Evolutionary conservation across 2,329 filamentous ascomycete genomes (phyloP).

Genomic region (Penicillium sp.): DNA sequence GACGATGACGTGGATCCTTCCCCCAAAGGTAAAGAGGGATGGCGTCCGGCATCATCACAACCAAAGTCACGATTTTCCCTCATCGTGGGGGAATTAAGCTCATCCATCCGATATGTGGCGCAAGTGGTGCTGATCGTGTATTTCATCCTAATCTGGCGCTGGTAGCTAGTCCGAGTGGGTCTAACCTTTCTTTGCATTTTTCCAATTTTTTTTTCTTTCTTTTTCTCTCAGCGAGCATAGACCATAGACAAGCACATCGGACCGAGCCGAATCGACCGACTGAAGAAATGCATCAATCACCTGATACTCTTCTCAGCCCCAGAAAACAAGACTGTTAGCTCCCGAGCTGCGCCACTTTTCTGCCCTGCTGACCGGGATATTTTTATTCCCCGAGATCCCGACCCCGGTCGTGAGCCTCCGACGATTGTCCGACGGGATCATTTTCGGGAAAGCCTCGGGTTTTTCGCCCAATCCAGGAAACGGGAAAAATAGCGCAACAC

Average conservation of each 20-base stretch:
- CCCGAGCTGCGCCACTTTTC: not conserved
- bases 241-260: constrained; percentile 10
- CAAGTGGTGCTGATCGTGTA: constrained; percentile 68
- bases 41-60: constrained; percentile 21
- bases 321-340: not conserved
- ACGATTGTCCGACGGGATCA: constrained; percentile 13
- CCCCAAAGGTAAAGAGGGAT: constrained; percentile 33
- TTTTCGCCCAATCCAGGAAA: constrained; percentile 17
- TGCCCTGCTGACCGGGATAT: not conserved
- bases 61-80: constrained; percentile 34
- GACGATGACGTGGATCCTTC: constrained; percentile 19
- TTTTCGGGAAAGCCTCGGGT: constrained; percentile 18
- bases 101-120: constrained; percentile 62
- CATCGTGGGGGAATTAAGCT: constrained; percentile 63
- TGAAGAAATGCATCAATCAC: not conserved
- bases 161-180: constrained; percentile 42
- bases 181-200: not conserved
- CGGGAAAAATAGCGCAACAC: constrained; percentile 20
- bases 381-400: not conserved
- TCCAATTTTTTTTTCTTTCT: not conserved
- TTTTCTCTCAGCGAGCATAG: constrained; percentile 16
- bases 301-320: not conserved
- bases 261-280: not conserved
- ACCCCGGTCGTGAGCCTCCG: not conserved
- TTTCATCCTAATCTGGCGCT: constrained; percentile 66